Conservation (phyloP, 2,329 filamentous ascomycete genomes). For the Fusarium tanahbumbuense region DNA sequence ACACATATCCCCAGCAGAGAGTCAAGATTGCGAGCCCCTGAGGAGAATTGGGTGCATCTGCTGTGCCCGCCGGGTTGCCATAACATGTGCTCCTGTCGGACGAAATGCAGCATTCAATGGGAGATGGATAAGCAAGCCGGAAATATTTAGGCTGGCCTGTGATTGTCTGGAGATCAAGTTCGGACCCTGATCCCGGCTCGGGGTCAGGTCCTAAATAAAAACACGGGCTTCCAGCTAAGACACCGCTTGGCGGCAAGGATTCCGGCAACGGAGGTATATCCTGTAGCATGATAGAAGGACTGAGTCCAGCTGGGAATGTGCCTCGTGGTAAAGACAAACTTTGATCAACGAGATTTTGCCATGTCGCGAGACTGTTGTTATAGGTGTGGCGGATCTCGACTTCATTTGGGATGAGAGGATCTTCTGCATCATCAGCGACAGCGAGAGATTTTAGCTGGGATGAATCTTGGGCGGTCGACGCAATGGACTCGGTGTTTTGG, state of each 20-base stretch:
- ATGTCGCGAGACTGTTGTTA: constrained; percentile 37
- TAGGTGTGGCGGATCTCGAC: constrained; percentile 39
- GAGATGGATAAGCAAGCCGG: constrained; percentile 41
- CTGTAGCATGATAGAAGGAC: constrained; percentile 42
- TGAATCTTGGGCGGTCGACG: constrained; percentile 25
- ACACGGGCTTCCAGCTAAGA: constrained; percentile 33
- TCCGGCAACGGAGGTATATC: constrained; percentile 44
- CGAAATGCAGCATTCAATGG: constrained; percentile 39
- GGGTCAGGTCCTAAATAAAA: background rate
- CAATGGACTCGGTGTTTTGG: constrained; percentile 20
- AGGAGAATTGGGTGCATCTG: constrained; percentile 37
- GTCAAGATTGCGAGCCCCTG: constrained; percentile 44
- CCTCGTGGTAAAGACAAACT: constrained; percentile 38
- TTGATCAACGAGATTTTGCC: constrained; percentile 36
- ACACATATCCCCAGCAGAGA: constrained; percentile 47
- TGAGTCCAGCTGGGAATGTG: constrained; percentile 38
- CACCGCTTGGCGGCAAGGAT: constrained; percentile 37
- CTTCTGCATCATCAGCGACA: constrained; percentile 33
- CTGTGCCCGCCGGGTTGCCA: constrained; percentile 33
- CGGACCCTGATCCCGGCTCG: background rate
- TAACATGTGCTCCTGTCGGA: constrained; percentile 37
- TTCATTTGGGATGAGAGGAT: constrained; percentile 40
- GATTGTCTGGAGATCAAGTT: constrained; percentile 39
- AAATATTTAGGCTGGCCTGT: constrained; percentile 45
- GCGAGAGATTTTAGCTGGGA: constrained; percentile 29